Evolutionary conservation across 352 stramenopile species (phyloP).

Genomic region (Phytopythium chamaehyphon): DNA sequence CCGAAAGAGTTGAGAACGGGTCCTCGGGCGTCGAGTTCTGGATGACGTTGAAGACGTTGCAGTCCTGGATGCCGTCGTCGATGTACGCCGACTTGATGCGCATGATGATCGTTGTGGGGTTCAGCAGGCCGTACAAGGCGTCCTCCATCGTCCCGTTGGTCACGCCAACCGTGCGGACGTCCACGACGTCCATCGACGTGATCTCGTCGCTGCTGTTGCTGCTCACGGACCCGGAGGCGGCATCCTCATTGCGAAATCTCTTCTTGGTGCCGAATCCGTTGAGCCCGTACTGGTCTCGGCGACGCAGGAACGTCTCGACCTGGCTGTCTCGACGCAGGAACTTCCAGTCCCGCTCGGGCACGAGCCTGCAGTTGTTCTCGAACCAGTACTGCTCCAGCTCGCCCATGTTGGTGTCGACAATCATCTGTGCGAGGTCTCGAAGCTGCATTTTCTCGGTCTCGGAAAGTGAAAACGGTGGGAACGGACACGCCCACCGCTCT

Average conservation of each 20-base stretch:
- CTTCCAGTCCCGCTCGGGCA: constrained; percentile 24
- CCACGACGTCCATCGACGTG: constrained; percentile 11
- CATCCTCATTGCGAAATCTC: constrained; percentile 3
- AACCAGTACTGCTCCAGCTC: constrained; percentile 29
- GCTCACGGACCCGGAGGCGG: neutral
- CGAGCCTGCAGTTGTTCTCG: constrained; percentile 19
- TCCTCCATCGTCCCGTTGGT: constrained; percentile 22
- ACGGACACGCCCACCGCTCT: constrained; percentile 1
- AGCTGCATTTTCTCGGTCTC: constrained; percentile 12
- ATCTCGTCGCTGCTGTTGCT: constrained; percentile 11
- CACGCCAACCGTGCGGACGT: constrained; percentile 16
- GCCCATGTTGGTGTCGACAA: constrained; percentile 22
- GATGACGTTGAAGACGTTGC: constrained; percentile 26
- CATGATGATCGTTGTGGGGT: constrained; percentile 29
- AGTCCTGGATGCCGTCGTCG: constrained; percentile 27
- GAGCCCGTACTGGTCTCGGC: constrained; percentile 2
- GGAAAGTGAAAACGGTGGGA: neutral
- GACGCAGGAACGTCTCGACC: neutral
- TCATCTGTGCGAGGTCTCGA: constrained; percentile 15
- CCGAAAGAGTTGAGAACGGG: constrained; percentile 27
- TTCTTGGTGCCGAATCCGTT: constrained; percentile 1
- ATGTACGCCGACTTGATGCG: constrained; percentile 36
- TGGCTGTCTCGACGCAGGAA: constrained; percentile 17
- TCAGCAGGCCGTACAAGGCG: constrained; percentile 28
- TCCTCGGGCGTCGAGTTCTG: constrained; percentile 35